Base-by-base conservation (phyloP, 2,329 filamentous ascomycete genomes). In the Thelonectria blattea region DNA sequence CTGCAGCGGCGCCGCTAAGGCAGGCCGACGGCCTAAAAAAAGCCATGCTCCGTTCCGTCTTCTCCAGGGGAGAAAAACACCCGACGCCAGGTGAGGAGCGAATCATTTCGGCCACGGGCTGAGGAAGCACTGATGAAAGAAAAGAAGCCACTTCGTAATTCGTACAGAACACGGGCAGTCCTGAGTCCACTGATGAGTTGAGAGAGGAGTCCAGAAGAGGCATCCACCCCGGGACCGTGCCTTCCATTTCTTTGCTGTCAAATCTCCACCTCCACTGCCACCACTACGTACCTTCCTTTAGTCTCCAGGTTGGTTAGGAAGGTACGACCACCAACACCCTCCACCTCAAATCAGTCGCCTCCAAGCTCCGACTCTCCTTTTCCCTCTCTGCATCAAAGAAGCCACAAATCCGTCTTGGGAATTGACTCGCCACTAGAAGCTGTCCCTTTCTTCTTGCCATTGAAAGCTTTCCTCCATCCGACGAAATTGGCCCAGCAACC, bases 91-190 rank as follows among this genome's bases (percentile, higher is more conserved):
- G 4, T 17, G 49, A 34, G 58, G 34, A 57, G 58, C 58, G 43
- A 61, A 61, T 61, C 58, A 61, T 57, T 45, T 53, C n/a, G 43
- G 49, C 53, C 58, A 61, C 53, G 49, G 39, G 48, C 45, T 57
- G 27, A n/a, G n/a, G n/a, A 30, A 30, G 27, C 27, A 30, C 27
- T 48, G 52, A 50, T 48, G 52, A 50, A 55, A 60, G 41, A 17
- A 49, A 22, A 18, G 42, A 46, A 11, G 18, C n/a, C 12, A 46
- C 10, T 24, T 18, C 27, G 27, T 30, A 30, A 30, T 30, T 10
- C 27, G 27, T 30, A 30, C 27, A 7, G 27, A 8, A 7, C 27
- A 30, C 27, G 22, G 22, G 22, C 22, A 24, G 6, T 24, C 22
- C 6, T 30, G 27, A 7, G 27, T 30, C 27, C 27, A 30, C 27